Base-by-base conservation (phyloP, 495 filamentous ascomycete species). In the Hypoxylon cercidicola region DNA sequence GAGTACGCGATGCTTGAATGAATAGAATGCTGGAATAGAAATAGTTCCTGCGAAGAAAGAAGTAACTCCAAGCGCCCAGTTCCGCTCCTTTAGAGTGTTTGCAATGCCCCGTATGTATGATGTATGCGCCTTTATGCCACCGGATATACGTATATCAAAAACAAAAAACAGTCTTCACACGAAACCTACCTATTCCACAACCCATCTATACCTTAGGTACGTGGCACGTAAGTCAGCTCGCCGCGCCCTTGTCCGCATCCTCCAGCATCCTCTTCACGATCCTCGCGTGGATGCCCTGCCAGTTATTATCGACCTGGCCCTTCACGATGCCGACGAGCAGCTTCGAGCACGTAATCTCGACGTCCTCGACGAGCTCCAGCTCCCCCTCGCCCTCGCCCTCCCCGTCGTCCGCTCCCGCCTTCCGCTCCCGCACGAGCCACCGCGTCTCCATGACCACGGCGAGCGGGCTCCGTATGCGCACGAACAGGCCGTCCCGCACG, bases 391-490 rank as follows among this genome's bases (percentile, higher is more conserved):
- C 59, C 6, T n/a, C 68, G n/a, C n/a, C n/a, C n/a, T n/a, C n/a
- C 28, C 11, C 57, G 25, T 44, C 28, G 4, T n/a, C 41, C 10
- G 45, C 54, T 37, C 41, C 60, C 7, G 10, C 55, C 25, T 46
- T 50, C 37, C 44, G 47, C 59, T 70, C 72, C 41, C 58, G 39
- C 11, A 83, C 59, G 49, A 65, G 67, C 81, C 81, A 83, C 13
- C 62, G 21, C 16, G 78, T 82, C 51, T 83, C 81, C 79, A 81
- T 78, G 4, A 77, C 73, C 23, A 82, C 70, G 15, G 71, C 69
- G 62, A 83, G 43, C 10, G 81, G 81, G 40, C 75, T 78, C n/a
- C 64, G 65, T 50, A 83, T 79, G 0, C 81, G 55, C 43, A 80
- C 79, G 69, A 79, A 83, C 10, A 78, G 35, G 45, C 81, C 81